Base-by-base conservation (phyloP, 2,329 filamentous ascomycete species). In the Xylariaceae sp. region DNA sequence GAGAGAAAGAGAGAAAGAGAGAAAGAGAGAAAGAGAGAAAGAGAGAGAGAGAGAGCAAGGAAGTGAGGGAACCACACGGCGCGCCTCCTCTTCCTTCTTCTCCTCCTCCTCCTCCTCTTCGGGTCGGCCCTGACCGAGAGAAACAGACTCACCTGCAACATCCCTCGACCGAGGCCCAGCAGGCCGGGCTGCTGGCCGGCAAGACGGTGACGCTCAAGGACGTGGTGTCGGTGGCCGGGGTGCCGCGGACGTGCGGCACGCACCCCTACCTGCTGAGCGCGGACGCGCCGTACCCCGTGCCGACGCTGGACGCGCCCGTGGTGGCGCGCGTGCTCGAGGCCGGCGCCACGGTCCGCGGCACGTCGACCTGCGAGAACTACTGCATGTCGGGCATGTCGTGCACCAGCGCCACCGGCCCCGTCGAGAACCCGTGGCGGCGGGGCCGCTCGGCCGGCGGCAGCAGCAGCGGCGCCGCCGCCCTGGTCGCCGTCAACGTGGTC, bases 311-410 rank as follows among this genome's bases (percentile, higher is more conserved):
- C 36, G 58, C 59, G 3, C 44, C 52, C 0, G 47, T 60, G n/a
- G 50, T 59, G 2, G 46, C 46, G 23, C 52, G 58, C 5, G 18
- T 61, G 3, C 49, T 63, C 3, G 45, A 51, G 24, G 53, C 55
- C 4, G 58, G 58, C 5, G 57, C 44, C 6, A 47, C 40, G 2
- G 52, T 62, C 29, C 49, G 45, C 7, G 59, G 59, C 10, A 57
- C 56, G 2, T 52, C 57, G 5, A 59, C 51, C 6, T 62, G 59
- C 38, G 59, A 63, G 36, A 59, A 58, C 35, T 61, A 57, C 41
- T 61, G 50, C 31, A 36, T 57, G 19, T 53, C 56, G 2, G 56
- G 56, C 1, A 44, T 60, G 31, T 61, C 59, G 1, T 61, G 49
- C 38, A 60, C 52, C 13, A 50, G 53, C 5, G 56, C 56, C 3